Base-by-base conservation (phyloP, 768 basidiomycete genomes). In the Clitopilus hobsonii region DNA sequence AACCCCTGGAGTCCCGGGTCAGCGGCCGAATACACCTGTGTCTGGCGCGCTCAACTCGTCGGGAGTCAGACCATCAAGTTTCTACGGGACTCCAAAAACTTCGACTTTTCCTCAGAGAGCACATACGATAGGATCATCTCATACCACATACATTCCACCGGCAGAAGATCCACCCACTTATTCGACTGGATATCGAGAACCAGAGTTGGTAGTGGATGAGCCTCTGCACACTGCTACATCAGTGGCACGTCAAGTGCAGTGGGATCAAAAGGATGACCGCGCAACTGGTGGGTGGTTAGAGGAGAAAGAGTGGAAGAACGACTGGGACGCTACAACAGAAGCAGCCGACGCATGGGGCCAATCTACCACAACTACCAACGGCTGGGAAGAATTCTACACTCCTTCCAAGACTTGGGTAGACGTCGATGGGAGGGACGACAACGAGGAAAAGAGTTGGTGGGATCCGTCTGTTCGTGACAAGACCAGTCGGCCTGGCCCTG, bases 401-500 rank as follows among this genome's bases (percentile, higher is more conserved):
- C 48, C 28, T 47, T 61, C 6, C 67, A 69, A 47, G 57, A 63
- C 38, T 47, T 52, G 8, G 56, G 67, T 73, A 67, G 57, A 67
- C 38, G 87, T 91, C 60, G 81, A 83, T 69, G 87, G 84, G 6
- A 74, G 89, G 47, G 74, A 76, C 52, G 72, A 71, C 6, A 63
- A 72, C 2, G 88, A 91, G 63, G 89, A 91, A 67, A 68, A 66
- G 18, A 71, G 73, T 47, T 91, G 89, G 90, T 91, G 85, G 85
- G 80, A 88, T 64, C 61, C 74, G 6, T 74, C 74, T 16, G 61
- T 75, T 18, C 78, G 81, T 38, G 72, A 71, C 36, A 67, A 54
- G 41, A 63, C 67, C 60, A 65, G 69, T 38, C 83, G 89, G 22
- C 90, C 90, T 0, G 89, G 89, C 2, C 76, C 78, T 1, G 89